Evolutionary conservation across 768 basidiomycete species (phyloP).

Genomic region (Neoboletus subvelutipes): DNA sequence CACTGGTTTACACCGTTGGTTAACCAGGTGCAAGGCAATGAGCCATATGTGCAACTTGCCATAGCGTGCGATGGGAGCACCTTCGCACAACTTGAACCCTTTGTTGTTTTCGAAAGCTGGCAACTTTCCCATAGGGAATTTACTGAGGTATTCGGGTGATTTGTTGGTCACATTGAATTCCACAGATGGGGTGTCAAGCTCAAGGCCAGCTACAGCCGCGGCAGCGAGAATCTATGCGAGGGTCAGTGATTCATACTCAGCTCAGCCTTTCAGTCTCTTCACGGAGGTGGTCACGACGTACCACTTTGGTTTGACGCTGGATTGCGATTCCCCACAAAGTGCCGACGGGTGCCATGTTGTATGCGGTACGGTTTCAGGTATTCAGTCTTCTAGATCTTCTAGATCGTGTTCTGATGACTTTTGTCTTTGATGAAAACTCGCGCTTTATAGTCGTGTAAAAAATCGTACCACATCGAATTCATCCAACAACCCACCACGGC

Average conservation of each 20-base stretch:
- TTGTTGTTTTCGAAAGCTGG: constrained; percentile 26
- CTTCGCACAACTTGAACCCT: constrained; percentile 29
- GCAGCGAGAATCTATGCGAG: constrained; percentile 24
- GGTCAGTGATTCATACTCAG: not conserved
- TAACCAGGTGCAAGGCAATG: not conserved
- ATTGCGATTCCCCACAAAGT: constrained; percentile 24
- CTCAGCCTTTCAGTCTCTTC: not conserved
- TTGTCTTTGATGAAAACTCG: not conserved
- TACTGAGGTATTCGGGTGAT: constrained; percentile 28
- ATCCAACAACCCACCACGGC: not conserved
- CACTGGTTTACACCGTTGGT: constrained; percentile 13
- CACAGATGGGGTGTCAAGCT: constrained; percentile 24
- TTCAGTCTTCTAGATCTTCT: not conserved
- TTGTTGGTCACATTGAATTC: constrained; percentile 27
- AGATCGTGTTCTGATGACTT: not conserved
- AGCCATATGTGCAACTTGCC: constrained; percentile 7
- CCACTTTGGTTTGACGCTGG: constrained; percentile 31
- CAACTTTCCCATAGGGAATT: constrained; percentile 31
- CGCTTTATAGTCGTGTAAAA: constrained; percentile 10
- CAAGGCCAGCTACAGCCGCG: constrained; percentile 25
- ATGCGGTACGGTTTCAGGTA: not conserved
- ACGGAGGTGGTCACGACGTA: constrained; percentile 12
- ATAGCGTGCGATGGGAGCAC: constrained; percentile 30
- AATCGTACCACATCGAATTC: not conserved
- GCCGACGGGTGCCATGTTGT: constrained; percentile 27